Base-by-base conservation (phyloP, 176 grass and related monocot genomes). In the Aegilops umbellulata region DNA sequence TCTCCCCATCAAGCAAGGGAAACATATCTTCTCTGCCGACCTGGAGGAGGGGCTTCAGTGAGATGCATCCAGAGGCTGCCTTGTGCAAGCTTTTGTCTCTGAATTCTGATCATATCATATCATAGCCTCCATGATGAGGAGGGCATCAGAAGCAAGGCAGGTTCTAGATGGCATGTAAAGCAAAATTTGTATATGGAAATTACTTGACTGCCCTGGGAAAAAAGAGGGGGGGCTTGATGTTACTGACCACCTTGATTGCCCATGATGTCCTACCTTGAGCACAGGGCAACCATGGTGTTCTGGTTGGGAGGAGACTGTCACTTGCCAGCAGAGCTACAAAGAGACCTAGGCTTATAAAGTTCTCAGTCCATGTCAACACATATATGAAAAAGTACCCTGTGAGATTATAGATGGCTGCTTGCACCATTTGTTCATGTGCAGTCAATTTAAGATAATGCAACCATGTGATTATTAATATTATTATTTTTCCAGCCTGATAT, bases 1-100 rank as follows among this genome's bases (percentile, higher is more conserved):
- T 85, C 69, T 91, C 81, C 3, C 77, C 51, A 60, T 81, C 83
- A 51, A 41, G 73, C n/a, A 58, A 88, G 73, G 23, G 26, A 82
- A 87, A 22, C 47, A 74, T 22, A 53, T 75, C 49, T 55, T 76
- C 47, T 57, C 68, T 60, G 47, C 44, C 68, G 29, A 73, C 79
- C 65, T 64, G 66, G 20, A 77, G 24, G 39, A 49, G 8, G 68
- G 51, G 70, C 24, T 85, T 81, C 42, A 81, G 26, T 78, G 76
- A 53, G 60, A 67, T 72, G 65, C 46, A n/a, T 90, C 80, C 44
- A 83, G 5, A 57, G 36, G 29, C 10, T 76, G 25, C 4, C 74
- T 76, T 55, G 24, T 29, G 72, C 0, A 15, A 30, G 8, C 0
- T 75, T 15, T 29, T 58, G 44, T 69, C 25, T 69, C 27, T 68